Percentiles rank a stretch among this genome's conserved stretches.
phyloP scores from a whole-genome alignment of 768 basidiomycete genomes.

The Guyanaporus albipodus region DNA sequence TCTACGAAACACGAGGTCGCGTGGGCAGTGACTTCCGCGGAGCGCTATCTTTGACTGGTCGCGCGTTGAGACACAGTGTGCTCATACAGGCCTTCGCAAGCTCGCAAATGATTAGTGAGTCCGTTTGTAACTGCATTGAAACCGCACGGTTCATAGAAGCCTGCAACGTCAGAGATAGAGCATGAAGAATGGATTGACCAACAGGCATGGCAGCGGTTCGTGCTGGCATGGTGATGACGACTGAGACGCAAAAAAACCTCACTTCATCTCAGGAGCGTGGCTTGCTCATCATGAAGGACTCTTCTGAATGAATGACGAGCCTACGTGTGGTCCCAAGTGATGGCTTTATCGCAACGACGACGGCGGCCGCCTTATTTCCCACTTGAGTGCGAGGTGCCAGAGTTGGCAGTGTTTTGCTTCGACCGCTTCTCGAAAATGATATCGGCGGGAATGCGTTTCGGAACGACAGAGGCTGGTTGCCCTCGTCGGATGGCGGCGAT shows the following conservation, averaged over 20 bases:
- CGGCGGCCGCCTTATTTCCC: slow-evolving; percentile 69
- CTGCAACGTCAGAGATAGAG: slow-evolving; percentile 51
- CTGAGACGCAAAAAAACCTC: slow-evolving; percentile 59
- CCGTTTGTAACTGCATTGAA: slow-evolving; percentile 4
- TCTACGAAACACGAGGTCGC: too few relatives aligned
- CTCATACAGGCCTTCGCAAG: slow-evolving; percentile 56
- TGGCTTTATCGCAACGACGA: slow-evolving; percentile 61
- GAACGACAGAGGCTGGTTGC: slow-evolving; percentile 48
- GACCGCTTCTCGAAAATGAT: slow-evolving; percentile 82
- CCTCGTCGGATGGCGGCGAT: slow-evolving; percentile 62
- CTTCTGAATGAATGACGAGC: not conserved
- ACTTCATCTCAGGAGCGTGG: slow-evolving; percentile 61
- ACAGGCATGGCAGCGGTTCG: slow-evolving; percentile 82
- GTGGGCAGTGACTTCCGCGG: too few relatives aligned
- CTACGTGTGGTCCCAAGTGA: slow-evolving; percentile 44
- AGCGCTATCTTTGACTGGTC: too few relatives aligned
- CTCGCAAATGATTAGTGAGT: slow-evolving; percentile 50
- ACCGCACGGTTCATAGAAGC: not conserved
- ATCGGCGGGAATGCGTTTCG: slow-evolving; percentile 63
- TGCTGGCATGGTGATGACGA: slow-evolving; percentile 67
- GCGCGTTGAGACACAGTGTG: not conserved
- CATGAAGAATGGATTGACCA: slow-evolving; percentile 38
- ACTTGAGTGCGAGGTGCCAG: slow-evolving; percentile 58
- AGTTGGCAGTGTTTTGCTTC: slow-evolving; percentile 75
- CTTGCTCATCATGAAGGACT: slow-evolving; percentile 76